A percentile compares a stretch with the other conserved stretches of the same genome.
Conservation (phyloP, 495 filamentous ascomycete genomes). For the Talaromyces stipitatus region DNA sequence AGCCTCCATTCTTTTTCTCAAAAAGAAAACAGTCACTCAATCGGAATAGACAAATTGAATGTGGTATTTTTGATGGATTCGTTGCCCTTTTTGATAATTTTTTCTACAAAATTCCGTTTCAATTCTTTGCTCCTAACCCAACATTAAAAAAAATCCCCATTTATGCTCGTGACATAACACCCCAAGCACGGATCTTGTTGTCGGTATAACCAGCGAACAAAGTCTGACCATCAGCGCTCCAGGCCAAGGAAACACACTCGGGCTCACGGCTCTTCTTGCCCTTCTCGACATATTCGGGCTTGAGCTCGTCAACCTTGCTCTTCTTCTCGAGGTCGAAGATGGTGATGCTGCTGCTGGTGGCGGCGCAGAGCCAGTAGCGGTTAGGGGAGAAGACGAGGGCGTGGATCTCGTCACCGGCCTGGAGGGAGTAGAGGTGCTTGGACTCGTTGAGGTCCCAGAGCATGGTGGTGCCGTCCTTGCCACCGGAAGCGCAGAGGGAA, state of each 20-base stretch:
- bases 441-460: conserved; percentile 99
- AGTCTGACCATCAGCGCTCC: conserved; percentile 97
- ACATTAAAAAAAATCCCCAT: not conserved
- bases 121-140: not conserved
- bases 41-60: conserved; percentile 8
- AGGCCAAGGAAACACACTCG: conserved; percentile 94
- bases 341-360: conserved; percentile 94
- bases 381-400: conserved; percentile 99
- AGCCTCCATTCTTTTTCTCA: not conserved
- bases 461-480: conserved; percentile 99
- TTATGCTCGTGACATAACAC: conserved; percentile 73
- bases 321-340: conserved; percentile 99
- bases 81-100: not conserved
- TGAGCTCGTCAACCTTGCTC: conserved; percentile 99
- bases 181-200: conserved; percentile 99
- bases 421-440: conserved; percentile 99
- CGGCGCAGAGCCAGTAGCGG: conserved; percentile 99
- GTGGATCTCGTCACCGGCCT: conserved; percentile 99
- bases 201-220: conserved; percentile 99
- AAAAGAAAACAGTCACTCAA: conserved; percentile 3
- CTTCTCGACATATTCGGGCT: conserved; percentile 92
- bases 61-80: conserved; percentile 3
- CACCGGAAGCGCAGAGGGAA: conserved; percentile 97
- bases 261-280: conserved; percentile 99
- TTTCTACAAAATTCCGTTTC: not conserved